Percentiles rank a stretch among this genome's conserved stretches.
These are phyloP conservation scores for Entelexis sorbosivorans DNA, from an alignment of 1,139 yeast species.

Conservation along the genomic window DNA sequence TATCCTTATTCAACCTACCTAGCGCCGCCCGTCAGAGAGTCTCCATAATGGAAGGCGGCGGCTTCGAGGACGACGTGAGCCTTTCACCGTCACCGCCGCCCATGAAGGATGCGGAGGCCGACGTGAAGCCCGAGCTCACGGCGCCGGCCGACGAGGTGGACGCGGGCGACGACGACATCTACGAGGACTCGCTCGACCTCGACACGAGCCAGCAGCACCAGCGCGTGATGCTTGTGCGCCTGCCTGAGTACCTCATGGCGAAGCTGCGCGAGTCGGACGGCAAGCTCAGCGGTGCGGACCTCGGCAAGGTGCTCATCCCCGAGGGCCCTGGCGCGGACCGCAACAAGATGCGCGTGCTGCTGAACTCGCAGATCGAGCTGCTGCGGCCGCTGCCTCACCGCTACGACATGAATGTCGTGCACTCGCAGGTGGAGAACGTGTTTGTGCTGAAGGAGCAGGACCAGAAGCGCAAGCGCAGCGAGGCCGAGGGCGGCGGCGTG, in stretches of 20 bases:
- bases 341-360: slow-evolving; percentile 30
- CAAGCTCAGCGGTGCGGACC: slow-evolving; percentile 50
- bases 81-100: slow-evolving; percentile 29
- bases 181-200: slow-evolving; percentile 36
- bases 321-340: slow-evolving; percentile 21
- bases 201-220: slow-evolving; percentile 31
- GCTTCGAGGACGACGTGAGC: slow-evolving; percentile 28
- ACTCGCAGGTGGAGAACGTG: slow-evolving; percentile 66
- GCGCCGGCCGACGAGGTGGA: slow-evolving; percentile 11
- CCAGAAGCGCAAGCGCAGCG: slow-evolving; percentile 32
- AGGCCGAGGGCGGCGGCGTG: slow-evolving; percentile 9
- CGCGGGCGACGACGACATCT: slow-evolving; percentile 30
- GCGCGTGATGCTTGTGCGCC: slow-evolving; percentile 83
- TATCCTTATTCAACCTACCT: too few species aligned
- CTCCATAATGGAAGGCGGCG: slow-evolving; percentile 6
- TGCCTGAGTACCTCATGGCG: slow-evolving; percentile 78
- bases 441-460: slow-evolving; percentile 88
- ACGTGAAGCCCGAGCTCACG: slow-evolving; percentile 9
- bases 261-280: slow-evolving; percentile 57
- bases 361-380: slow-evolving; percentile 33
- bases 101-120: slow-evolving; percentile 6
- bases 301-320: slow-evolving; percentile 69
- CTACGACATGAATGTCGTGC: slow-evolving; percentile 67
- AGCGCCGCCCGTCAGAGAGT: too few species aligned
- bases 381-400: slow-evolving; percentile 60